Evolutionary conservation across 2,329 filamentous ascomycete species (phyloP), one percentile per base, ranked within the genome.

Genomic region (Fusarium sp.): DNA sequence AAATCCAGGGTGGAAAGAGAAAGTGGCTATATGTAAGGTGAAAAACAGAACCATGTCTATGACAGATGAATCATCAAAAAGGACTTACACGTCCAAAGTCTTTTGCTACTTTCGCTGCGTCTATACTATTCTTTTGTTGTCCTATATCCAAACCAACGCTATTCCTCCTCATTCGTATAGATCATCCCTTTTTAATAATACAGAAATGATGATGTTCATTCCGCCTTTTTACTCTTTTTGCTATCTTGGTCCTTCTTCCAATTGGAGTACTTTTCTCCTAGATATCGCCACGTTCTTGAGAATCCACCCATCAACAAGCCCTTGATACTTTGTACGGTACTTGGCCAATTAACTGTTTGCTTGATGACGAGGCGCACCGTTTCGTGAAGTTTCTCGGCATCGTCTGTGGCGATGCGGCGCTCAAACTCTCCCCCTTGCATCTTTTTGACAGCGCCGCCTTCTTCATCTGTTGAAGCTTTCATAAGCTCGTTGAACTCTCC

Each of bases 301-400:
- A 92, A 79, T 0, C 96, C 97, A 0, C 92, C 91, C 5, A 94
- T 98, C 46, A 98, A 80, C 3, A 92, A 80, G 4, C 94, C 91
- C 83, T 99, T 99, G 69, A 95, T 79, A 58, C 91, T 96, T 81
- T 99, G 95, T 8, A 90, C 90, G 5, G 93, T 94, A 76, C 94
- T 96, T 1, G 96, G 95, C 96, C 96, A 98, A 60, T 90, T 89
- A 75, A 98, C 93, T 0, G 97, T 98, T 78, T 92, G 92, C 78
- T 90, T 92, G 77, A 99, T 95, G 42, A 94, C 92, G 40, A 87
- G 85, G 37, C 91, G 88, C 20, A 98, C 89, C 73, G 92, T 91
- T 30, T 88, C 84, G 44, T 87, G 86, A n/a, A 98, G 84, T 73
- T 92, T 89, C 23, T 86, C 84, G 0, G 88, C 81, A 41, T 92